phyloP scores from a whole-genome alignment of 2,329 filamentous ascomycete species.

The Eurotiales sp. region DNA sequence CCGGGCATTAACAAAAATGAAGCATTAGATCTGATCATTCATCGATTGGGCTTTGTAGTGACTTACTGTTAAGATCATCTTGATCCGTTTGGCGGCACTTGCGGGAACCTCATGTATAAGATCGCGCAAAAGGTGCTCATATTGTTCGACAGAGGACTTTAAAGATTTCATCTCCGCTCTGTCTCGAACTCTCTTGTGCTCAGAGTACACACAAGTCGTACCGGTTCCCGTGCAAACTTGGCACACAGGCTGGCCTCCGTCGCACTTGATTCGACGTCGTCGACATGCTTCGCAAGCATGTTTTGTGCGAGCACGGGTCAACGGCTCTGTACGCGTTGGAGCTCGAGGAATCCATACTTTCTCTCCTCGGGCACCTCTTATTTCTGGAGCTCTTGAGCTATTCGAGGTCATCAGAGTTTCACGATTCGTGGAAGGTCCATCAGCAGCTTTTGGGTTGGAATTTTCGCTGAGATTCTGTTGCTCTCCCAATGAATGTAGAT shows the following conservation, averaged over 20 bases:
- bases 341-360: conserved; percentile 9
- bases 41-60: neutral
- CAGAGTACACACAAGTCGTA: conserved; percentile 26
- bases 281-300: conserved; percentile 34
- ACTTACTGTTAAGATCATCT: conserved; percentile 9
- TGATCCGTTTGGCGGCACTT: conserved; percentile 9
- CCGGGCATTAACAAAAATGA: neutral
- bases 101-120: conserved; percentile 10
- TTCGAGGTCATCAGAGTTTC: neutral
- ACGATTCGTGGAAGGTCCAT: too few relatives aligned
- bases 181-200: conserved; percentile 34
- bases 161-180: conserved; percentile 29
- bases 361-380: neutral
- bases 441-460: too few relatives aligned
- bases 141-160: conserved; percentile 2
- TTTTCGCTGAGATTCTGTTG: neutral
- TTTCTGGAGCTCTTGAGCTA: neutral
- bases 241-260: conserved; percentile 27
- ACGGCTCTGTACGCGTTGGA: neutral
- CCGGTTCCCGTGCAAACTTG: conserved; percentile 25
- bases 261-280: conserved; percentile 34
- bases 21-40: neutral
- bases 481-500: neutral
- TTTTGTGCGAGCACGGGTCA: neutral
- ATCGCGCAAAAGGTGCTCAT: conserved; percentile 10